A percentile compares a stretch with the other conserved stretches of the same genome.
phyloP scores from a whole-genome alignment of 352 stramenopile genomes.

The Phytophthora citrophthora region DNA sequence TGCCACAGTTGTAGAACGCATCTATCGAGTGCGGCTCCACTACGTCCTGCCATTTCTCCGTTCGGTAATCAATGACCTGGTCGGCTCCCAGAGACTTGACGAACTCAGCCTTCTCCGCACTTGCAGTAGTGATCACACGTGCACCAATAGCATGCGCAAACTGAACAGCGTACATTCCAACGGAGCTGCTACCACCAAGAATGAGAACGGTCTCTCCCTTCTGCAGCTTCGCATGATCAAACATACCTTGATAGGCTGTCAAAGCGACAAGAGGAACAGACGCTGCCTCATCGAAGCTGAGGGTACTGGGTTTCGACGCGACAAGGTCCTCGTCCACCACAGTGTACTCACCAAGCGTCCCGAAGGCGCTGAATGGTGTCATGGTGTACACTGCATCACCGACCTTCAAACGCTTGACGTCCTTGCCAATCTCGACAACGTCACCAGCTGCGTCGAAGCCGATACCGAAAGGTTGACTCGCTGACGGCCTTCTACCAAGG shows the following conservation, averaged over 20 bases:
- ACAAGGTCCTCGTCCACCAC: constrained; percentile 27
- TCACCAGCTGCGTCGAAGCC: constrained; percentile 68
- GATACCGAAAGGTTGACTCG: constrained; percentile 36
- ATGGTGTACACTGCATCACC: constrained; percentile 70
- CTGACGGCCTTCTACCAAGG: constrained; percentile 23
- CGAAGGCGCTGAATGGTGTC: constrained; percentile 28
- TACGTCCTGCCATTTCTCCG: constrained; percentile 36
- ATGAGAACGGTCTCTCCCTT: constrained; percentile 44
- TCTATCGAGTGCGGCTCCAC: constrained; percentile 36
- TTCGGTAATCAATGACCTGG: constrained; percentile 41
- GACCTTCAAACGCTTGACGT: constrained; percentile 39
- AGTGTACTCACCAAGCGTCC: constrained; percentile 18
- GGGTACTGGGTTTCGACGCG: constrained; percentile 46
- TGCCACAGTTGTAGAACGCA: constrained; percentile 37
- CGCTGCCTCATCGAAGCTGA: constrained; percentile 55
- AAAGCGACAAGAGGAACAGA: constrained; percentile 50
- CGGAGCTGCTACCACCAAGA: constrained; percentile 59
- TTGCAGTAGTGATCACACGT: constrained; percentile 35
- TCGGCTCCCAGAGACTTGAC: constrained; percentile 35
- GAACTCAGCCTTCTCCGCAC: constrained; percentile 28
- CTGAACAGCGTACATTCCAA: constrained; percentile 60
- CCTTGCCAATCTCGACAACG: constrained; percentile 29
- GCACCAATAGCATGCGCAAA: constrained; percentile 48
- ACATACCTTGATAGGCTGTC: constrained; percentile 58
- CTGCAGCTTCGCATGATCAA: constrained; percentile 30